These are phyloP conservation scores for Lactifluus echinatus DNA, from an alignment of 768 basidiomycete species.

Conservation along the genomic window DNA sequence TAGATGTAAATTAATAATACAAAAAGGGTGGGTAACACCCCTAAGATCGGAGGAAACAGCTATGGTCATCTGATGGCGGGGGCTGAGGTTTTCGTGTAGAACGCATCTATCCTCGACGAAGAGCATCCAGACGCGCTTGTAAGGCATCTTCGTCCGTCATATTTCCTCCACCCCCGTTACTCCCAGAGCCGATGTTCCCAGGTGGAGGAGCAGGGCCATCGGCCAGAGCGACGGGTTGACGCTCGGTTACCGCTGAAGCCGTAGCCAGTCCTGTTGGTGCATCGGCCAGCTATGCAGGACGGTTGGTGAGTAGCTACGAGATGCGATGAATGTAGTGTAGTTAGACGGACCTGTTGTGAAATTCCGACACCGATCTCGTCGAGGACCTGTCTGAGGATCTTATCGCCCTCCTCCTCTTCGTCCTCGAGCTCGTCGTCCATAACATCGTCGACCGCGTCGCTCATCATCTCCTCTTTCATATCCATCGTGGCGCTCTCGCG, in stretches of 20 bases:
- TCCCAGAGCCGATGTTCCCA: constrained; percentile 31
- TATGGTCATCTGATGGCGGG: neutral
- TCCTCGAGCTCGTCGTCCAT: constrained; percentile 91
- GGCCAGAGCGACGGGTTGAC: constrained; percentile 81
- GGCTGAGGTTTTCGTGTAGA: neutral
- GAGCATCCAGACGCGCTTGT: constrained; percentile 87
- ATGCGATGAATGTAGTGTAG: constrained; percentile 15
- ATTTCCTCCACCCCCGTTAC: constrained; percentile 32
- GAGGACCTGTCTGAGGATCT: constrained; percentile 89
- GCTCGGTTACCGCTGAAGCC: constrained; percentile 50
- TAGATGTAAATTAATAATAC: constrained; percentile 3
- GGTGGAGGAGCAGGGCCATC: constrained; percentile 42
- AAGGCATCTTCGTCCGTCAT: constrained; percentile 83
- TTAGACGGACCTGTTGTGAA: constrained; percentile 61
- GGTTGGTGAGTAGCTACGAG: neutral
- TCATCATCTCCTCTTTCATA: constrained; percentile 99
- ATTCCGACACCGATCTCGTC: constrained; percentile 94
- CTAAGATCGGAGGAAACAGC: neutral
- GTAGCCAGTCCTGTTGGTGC: constrained; percentile 67
- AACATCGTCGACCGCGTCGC: constrained; percentile 93
- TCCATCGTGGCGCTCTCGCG: constrained; percentile 97
- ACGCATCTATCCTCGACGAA: constrained; percentile 53
- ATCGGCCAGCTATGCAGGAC: constrained; percentile 58
- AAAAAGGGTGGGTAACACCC: neutral
- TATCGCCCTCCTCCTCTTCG: constrained; percentile 93